A percentile compares a stretch with the other conserved stretches of the same genome.
Evolutionary conservation across 768 basidiomycete genomes (phyloP).

Genomic region (Suillus americanus): DNA sequence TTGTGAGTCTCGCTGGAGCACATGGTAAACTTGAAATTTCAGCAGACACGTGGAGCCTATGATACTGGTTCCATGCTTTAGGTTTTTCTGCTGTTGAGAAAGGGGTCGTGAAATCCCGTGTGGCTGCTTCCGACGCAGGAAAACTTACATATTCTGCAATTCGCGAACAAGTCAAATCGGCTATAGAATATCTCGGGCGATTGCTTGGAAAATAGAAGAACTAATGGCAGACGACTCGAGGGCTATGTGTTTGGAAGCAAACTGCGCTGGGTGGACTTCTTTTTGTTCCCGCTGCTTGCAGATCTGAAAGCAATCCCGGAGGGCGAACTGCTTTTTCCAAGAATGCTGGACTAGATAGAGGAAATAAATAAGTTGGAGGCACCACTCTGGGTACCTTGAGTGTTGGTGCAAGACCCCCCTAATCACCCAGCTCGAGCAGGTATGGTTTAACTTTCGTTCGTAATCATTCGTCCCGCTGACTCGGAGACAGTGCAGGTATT

Average conservation of each 20-base stretch:
- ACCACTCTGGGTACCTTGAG: slow-evolving; percentile 22
- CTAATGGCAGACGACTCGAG: slow-evolving; percentile 24
- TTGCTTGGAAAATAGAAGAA: slow-evolving; percentile 21
- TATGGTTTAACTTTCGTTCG: not conserved
- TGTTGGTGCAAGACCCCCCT: slow-evolving; percentile 25
- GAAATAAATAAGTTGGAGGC: slow-evolving; percentile 24
- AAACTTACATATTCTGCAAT: slow-evolving; percentile 22
- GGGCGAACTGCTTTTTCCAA: slow-evolving; percentile 22
- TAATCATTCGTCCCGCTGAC: not conserved
- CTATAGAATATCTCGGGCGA: slow-evolving; percentile 15
- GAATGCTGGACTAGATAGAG: slow-evolving; percentile 24
- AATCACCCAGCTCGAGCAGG: not conserved
- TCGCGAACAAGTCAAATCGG: slow-evolving; percentile 16
- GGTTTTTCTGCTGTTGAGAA: slow-evolving; percentile 30
- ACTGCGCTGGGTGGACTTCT: slow-evolving; percentile 33
- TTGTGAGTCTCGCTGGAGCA: slow-evolving; percentile 24
- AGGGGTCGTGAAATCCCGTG: slow-evolving; percentile 31
- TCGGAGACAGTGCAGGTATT: not conserved
- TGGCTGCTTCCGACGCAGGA: slow-evolving; percentile 25
- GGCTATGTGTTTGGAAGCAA: slow-evolving; percentile 30
- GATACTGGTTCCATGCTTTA: slow-evolving; percentile 11
- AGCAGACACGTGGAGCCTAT: not conserved
- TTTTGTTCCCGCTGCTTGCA: slow-evolving; percentile 32
- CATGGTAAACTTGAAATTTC: slow-evolving; percentile 18
- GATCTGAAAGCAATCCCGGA: slow-evolving; percentile 29